Base-by-base conservation (phyloP, 495 filamentous ascomycete genomes). In the Neurospora sp. region DNA sequence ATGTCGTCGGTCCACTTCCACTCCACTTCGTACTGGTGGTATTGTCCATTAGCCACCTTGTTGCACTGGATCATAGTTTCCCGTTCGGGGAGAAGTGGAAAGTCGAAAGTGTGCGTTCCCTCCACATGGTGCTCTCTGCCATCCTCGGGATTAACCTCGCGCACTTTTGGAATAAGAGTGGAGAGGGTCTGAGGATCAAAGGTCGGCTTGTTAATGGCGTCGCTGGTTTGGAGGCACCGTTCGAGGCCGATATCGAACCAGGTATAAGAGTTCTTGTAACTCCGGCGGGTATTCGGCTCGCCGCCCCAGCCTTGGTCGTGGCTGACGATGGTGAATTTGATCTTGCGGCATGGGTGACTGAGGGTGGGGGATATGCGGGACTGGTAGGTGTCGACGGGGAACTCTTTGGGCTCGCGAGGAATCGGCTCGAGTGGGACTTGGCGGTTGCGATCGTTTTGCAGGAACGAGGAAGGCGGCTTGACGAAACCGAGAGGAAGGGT, bases 231-330 rank as follows among this genome's bases (percentile, higher is more conserved):
- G 69, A 71, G 70, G 41, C 82, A 79, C 16, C 83, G 80, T 68
- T 88, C 86, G 20, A 86, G 73, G 0, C 89, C 89, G 4, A 83
- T 86, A 61, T 92, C 91, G 75, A 93, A 93, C 91, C 91, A 94
- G 0, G 90, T 92, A 78, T 81, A 91, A 0, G 89, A 90, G 16
- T 76, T 80, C 5, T 80, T 71, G 75, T 87, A 92, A n/a, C 84
- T 87, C 48, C 85, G 79, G 6, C 81, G 76, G 40, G 82, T 74
- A 1, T 69, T 27, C 5, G 37, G 20, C 1, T 79, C 75, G 5
- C 83, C 80, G 53, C 84, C 84, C 82, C 83, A 90, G 3, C 91
- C 92, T 76, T 94, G 92, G 74, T 94, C 92, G 68, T 86, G 85
- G 68, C 87, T 89, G 3, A 78, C 78, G 69, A 92, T 87, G 2